These are phyloP conservation scores for Angomonas deanei DNA, from an alignment of 208 protist species.

Conservation along the genomic window DNA sequence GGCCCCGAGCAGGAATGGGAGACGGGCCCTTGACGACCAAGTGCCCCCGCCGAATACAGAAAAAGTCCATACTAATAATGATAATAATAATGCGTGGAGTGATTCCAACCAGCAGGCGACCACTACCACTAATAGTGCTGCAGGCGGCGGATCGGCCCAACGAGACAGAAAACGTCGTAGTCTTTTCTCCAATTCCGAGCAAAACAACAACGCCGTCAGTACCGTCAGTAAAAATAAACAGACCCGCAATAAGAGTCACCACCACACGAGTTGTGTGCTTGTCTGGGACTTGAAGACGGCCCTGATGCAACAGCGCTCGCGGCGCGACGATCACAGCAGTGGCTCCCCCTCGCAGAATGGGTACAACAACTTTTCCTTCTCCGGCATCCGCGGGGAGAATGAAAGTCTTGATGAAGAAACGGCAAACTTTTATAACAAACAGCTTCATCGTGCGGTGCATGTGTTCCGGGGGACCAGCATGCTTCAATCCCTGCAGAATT, in stretches of 20 bases:
- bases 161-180: too few species aligned
- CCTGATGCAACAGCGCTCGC: constrained; percentile 43
- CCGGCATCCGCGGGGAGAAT: constrained; percentile 3
- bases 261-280: constrained; percentile 30
- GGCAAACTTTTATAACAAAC: constrained; percentile 46
- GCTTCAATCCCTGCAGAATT: constrained; percentile 25
- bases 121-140: too few species aligned
- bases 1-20: too few species aligned
- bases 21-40: too few species aligned
- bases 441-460: constrained; percentile 41
- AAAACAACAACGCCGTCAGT: background rate
- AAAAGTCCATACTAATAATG: too few species aligned
- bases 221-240: constrained; percentile 5
- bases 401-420: constrained; percentile 31
- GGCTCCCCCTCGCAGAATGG: background rate
- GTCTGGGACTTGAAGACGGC: constrained; percentile 65
- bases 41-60: too few species aligned
- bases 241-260: constrained; percentile 22
- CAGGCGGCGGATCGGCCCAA: too few species aligned
- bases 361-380: background rate
- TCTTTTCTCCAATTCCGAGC: too few species aligned
- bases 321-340: constrained; percentile 12
- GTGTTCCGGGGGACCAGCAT: constrained; percentile 56
- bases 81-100: too few species aligned
- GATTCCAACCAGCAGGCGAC: too few species aligned